phyloP scores from a whole-genome alignment of 306 rosid genomes.

The Dicorynia guianensis region DNA sequence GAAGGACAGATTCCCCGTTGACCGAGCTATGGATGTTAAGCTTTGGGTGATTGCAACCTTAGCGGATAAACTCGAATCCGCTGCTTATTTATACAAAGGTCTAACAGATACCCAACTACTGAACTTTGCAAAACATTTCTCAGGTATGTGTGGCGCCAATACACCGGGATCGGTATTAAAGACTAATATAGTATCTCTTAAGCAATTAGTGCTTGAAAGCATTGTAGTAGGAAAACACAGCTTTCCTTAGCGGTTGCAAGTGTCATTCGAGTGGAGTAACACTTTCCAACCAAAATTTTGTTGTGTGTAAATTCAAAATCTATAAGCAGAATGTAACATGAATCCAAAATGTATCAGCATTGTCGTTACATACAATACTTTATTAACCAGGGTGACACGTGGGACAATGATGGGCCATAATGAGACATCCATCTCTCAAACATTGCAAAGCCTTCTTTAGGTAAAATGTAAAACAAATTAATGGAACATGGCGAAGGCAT shows the following conservation, averaged over 20 bases:
- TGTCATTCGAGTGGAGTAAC: slow-evolving; percentile 55
- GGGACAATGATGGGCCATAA: too few relatives aligned
- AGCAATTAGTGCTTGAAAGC: background rate
- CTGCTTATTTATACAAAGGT: slow-evolving; percentile 17
- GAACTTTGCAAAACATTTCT: slow-evolving; percentile 50
- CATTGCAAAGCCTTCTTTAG: too few relatives aligned
- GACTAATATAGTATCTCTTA: background rate
- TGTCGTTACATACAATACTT: too few relatives aligned
- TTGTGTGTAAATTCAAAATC: too few relatives aligned
- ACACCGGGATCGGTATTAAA: background rate
- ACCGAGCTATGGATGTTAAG: background rate
- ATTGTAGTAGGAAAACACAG: background rate
- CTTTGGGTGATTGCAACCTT: background rate
- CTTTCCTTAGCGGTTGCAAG: slow-evolving; percentile 59
- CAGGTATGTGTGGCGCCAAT: slow-evolving; percentile 40
- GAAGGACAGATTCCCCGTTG: background rate
- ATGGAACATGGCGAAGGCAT: background rate
- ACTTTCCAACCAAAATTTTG: slow-evolving; percentile 11
- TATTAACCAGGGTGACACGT: too few relatives aligned
- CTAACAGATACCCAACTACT: slow-evolving; percentile 45
- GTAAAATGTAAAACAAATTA: too few relatives aligned
- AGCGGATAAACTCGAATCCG: background rate
- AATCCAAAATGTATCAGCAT: too few relatives aligned
- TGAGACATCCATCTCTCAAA: too few relatives aligned
- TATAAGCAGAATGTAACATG: too few relatives aligned